Base-by-base conservation (phyloP, 2,329 filamentous ascomycete genomes). In the Aspergillus sp. region DNA sequence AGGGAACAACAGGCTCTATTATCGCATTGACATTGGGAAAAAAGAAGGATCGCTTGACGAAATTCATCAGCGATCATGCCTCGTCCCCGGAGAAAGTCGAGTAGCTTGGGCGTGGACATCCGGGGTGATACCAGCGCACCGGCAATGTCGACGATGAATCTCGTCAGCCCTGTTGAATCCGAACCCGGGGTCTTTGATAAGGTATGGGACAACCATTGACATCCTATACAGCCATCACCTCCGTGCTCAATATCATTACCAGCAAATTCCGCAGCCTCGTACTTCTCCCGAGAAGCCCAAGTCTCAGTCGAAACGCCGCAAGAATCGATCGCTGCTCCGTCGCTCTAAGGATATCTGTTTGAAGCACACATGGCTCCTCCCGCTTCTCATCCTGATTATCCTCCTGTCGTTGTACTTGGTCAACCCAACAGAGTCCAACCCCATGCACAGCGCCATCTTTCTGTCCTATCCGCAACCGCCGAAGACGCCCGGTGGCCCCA, bases 361-460 rank as follows among this genome's bases (percentile, higher is more conserved):
- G 43, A 70, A 67, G 48, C 79, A 83, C 61, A 84, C 81, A 23
- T 84, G 81, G 81, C 64, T 83, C 15, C 74, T 78, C 44, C 90
- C 91, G 20, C 78, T 93, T 49, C 67, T 86, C 55, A 71, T 94
- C 49, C 70, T 88, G 49, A 52, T 77, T 50, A 60, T 83, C 62
- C 76, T 90, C 62, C 71, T 87, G 50, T 70, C 76, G 44, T 75
- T 82, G 52, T 96, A 91, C 71, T 81, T 82, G 55, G 65, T 88
- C 62, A 85, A 90, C 64, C 91, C 90, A 4, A 82, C 79, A 58
- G 76, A 84, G 52, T 82, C 84, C 49, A 96, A 96, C 68, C 86
- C 86, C 10, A 67, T 95, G 54, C 79, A 88, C 70, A 79, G 77
- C 69, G 90, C 89, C 67, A 83, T 96, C 68, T 95, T 95, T 77